These are phyloP conservation scores for Anthracocystis setariae DNA, from an alignment of 1,284 basidiomycete species.

Conservation along the genomic window DNA sequence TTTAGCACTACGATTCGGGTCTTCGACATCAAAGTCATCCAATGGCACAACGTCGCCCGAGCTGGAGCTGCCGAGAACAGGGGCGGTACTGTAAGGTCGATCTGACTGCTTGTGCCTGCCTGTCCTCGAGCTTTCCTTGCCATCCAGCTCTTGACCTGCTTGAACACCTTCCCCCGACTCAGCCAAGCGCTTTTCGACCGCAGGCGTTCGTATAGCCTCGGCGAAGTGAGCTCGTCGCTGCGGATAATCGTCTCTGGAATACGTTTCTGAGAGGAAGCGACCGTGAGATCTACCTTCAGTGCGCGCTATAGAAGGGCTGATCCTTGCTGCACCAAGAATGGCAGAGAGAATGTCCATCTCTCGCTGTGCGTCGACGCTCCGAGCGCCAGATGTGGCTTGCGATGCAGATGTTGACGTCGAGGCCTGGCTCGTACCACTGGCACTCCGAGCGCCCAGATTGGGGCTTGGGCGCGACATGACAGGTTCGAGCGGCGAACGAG, in stretches of 20 bases:
- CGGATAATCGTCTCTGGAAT: slow-evolving; percentile 9
- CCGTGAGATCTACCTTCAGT: slow-evolving; percentile 20
- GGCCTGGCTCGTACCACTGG: slow-evolving; percentile 34
- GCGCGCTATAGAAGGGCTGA: slow-evolving; percentile 10
- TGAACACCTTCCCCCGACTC: slow-evolving; percentile 10
- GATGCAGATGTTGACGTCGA: slow-evolving; percentile 13
- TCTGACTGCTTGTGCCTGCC: slow-evolving; percentile 5
- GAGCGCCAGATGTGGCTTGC: slow-evolving; percentile 14
- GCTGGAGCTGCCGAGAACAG: slow-evolving; percentile 5
- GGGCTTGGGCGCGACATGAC: slow-evolving; percentile 11
- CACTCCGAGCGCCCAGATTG: slow-evolving; percentile 20
- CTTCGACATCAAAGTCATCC: slow-evolving; percentile 20
- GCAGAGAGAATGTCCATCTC: slow-evolving; percentile 59
- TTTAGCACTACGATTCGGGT: slow-evolving; percentile 44
- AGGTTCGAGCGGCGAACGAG: slow-evolving; percentile 25
- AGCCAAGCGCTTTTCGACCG: neutral
- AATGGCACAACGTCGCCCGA: slow-evolving; percentile 5
- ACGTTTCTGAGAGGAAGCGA: slow-evolving; percentile 33
- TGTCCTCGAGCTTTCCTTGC: neutral
- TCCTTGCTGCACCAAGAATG: slow-evolving; percentile 42
- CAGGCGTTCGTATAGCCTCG: neutral
- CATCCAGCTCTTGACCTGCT: slow-evolving; percentile 8
- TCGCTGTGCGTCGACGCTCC: slow-evolving; percentile 46
- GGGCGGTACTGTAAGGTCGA: slow-evolving; percentile 24
- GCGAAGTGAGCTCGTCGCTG: slow-evolving; percentile 2